These are phyloP conservation scores for Clarireedia sp. DNA, from an alignment of 2,329 filamentous ascomycete genomes.

Conservation along the genomic window DNA sequence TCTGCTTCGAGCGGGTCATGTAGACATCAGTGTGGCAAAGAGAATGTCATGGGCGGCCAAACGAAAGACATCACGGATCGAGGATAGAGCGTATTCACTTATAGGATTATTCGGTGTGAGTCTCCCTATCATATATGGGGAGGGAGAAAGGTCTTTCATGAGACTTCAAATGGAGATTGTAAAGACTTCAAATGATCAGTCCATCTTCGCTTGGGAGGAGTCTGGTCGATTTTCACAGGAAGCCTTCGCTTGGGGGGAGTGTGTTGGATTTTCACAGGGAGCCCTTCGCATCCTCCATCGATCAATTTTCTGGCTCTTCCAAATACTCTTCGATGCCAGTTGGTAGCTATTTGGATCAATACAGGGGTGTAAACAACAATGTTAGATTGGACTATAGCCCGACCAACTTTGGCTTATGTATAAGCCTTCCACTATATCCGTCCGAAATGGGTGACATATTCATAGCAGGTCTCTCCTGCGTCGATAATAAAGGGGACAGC, in stretches of 20 bases:
- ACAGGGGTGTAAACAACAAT: background rate
- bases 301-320: background rate
- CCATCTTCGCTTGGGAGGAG: conserved; percentile 6
- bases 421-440: background rate
- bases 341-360: background rate
- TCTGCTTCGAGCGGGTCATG: background rate
- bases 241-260: background rate
- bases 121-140: background rate
- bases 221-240: background rate
- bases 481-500: background rate
- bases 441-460: background rate
- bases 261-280: background rate
- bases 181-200: background rate
- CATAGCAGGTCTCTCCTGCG: background rate
- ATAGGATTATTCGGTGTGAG: conserved; percentile 2
- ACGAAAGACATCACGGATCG: background rate
- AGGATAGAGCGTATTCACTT: conserved; percentile 4
- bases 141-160: background rate
- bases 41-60: conserved; percentile 2
- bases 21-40: background rate
- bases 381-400: background rate
- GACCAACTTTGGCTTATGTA: background rate
- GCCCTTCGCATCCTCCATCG: background rate
- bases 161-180: conserved; percentile 1
- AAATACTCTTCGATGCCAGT: background rate